Base-by-base conservation (phyloP, 2,329 filamentous ascomycete genomes). In the Claviceps sp. region DNA sequence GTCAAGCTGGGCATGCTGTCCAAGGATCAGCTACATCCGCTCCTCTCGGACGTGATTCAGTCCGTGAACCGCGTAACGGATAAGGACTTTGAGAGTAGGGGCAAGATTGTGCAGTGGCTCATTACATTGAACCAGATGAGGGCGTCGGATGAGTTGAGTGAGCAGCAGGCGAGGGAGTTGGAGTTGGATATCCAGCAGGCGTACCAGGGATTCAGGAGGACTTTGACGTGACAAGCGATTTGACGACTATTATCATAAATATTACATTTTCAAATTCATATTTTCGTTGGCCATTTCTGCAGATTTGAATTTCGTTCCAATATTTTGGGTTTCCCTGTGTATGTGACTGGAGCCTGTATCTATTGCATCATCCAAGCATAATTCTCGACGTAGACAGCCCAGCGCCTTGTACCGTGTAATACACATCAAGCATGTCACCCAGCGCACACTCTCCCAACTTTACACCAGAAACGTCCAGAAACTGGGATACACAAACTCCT, bases 111-210 rank as follows among this genome's bases (percentile, higher is more conserved):
- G 52, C 90, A 96, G 67, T 98, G 93, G 93, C 76, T 98, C 58
- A 98, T 98, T 61, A 86, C 88, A 6, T 74, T 98, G 57, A 98
- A 98, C 65, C 90, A 96, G 70, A 97, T 98, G 93, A 88, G 88
- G 63, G 93, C 90, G 8, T 89, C 89, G 1, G 90, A 97, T 62
- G 89, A 95, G 66, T 69, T 98, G 59, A 84, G 79, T 59, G 87
- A 95, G 61, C 84, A 91, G 53, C 89, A 96, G 69, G 87, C 87
- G 5, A 76, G 91, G 53, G 89, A 98, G 67, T 72, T 97, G 59
- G 86, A 93, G 59, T 81, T 95, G 66, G 91, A 97, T 65, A 95
- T 97, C 63, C 89, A 95, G 64, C 84, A 88, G 62, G 91, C 91
- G 42, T 97, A 97, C 64, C 84, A 91, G 61, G 91, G 91, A 2